Percentiles rank a stretch among this genome's conserved stretches.
These are phyloP conservation scores for Elsinoe necatrix DNA, from an alignment of 2,329 filamentous ascomycete species.

Conservation along the genomic window DNA sequence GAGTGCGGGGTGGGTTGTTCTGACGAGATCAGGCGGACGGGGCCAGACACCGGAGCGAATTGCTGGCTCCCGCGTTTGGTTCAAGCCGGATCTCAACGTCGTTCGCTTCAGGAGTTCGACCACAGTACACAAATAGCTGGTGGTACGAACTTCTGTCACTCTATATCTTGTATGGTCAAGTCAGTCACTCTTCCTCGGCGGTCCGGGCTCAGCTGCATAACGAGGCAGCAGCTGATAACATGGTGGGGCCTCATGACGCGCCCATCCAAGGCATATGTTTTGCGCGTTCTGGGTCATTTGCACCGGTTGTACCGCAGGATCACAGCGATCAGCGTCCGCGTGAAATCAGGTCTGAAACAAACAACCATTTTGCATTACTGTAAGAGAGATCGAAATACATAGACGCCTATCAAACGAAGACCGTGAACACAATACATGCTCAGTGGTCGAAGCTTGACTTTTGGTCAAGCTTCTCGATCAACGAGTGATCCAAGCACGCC, in stretches of 20 bases:
- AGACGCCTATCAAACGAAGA: neutral
- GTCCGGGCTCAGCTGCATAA: conserved; percentile 10
- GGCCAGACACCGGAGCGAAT: neutral
- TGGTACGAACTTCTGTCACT: neutral
- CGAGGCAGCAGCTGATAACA: conserved; percentile 14
- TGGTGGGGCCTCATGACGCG: conserved; percentile 9
- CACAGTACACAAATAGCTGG: neutral
- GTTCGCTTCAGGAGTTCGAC: neutral
- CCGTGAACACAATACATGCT: neutral
- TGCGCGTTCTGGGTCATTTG: neutral
- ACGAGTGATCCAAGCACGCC: conserved; percentile 5
- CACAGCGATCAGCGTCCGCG: neutral
- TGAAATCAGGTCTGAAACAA: conserved; percentile 6
- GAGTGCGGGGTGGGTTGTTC: conserved; percentile 1
- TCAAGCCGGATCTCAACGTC: conserved; percentile 2
- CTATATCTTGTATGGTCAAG: neutral
- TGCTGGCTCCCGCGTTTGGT: neutral
- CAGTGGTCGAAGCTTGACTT: conserved; percentile 8
- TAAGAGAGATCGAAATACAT: neutral
- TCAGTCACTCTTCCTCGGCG: neutral
- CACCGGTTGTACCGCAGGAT: conserved; percentile 3
- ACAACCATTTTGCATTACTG: conserved; percentile 7
- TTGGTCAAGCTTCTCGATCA: conserved; percentile 5
- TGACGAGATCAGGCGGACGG: conserved; percentile 8
- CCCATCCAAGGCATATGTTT: neutral